phyloP scores from a whole-genome alignment of 148 eudicot genomes.

The Nyssa sinensis region DNA sequence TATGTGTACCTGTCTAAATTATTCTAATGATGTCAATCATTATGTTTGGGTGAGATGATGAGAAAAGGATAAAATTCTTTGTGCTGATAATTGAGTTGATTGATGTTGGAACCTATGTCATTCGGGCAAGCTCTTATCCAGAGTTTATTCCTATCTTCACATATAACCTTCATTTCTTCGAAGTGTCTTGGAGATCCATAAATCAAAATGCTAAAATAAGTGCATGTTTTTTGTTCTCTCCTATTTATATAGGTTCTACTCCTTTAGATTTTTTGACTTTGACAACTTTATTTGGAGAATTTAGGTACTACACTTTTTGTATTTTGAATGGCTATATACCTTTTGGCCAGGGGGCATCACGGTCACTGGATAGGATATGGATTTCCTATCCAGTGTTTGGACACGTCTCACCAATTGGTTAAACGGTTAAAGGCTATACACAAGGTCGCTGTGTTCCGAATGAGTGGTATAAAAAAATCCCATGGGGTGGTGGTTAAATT shows the following conservation, averaged over 20 bases:
- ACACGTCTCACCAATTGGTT: too few relatives aligned
- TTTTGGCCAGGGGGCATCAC: too few relatives aligned
- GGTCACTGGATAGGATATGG: too few relatives aligned
- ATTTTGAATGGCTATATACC: not conserved
- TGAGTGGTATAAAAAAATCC: too few relatives aligned
- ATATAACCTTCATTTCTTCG: not conserved
- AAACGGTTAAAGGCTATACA: too few relatives aligned
- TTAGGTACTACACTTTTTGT: not conserved
- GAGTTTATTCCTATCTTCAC: not conserved
- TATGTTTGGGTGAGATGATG: not conserved
- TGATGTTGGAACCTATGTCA: not conserved
- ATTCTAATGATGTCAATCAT: not conserved
- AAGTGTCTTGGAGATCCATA: not conserved
- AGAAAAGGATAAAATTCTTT: not conserved
- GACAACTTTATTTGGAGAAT: not conserved
- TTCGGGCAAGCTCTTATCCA: not conserved
- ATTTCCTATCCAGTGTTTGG: too few relatives aligned
- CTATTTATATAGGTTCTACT: too few relatives aligned
- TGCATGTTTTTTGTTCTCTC: too few relatives aligned
- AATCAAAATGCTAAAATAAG: not conserved
- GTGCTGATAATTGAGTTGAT: not conserved
- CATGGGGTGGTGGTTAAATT: too few relatives aligned
- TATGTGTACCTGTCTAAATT: not conserved
- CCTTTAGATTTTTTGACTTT: too few relatives aligned
- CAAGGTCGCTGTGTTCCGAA: too few relatives aligned